Evolutionary conservation across 2,329 filamentous ascomycete species (phyloP), one percentile per base, ranked within the genome.

Genomic region (Penicillium sp.): DNA sequence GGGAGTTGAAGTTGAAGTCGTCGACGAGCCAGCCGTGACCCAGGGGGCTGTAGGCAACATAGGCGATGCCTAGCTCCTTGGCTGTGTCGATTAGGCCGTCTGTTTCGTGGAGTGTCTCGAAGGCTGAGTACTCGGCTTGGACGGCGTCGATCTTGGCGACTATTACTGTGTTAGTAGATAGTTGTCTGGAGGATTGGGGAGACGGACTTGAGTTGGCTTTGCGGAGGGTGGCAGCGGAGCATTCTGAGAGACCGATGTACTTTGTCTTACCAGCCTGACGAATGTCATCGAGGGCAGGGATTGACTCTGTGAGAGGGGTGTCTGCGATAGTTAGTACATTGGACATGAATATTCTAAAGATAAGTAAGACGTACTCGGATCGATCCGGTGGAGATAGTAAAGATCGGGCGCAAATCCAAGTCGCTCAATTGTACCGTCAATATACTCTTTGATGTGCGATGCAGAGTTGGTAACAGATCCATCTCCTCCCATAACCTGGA

Each of bases 11-110:
- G 3, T 66, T 53, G 48, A 79, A 79, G 56, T 77, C 62, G 49
- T 79, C 77, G 0, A 79, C 77, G 0, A 80, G 72, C 75, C 77
- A 79, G 14, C 78, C 78, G 33, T 80, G 76, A 1, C 78, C 78
- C 0, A 80, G 63, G 0, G 78, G 78, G 23, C 77, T 78, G 49
- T 77, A 80, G 0, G 78, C 78, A 0, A 80, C 74, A 42, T 73
- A 79, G 0, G 77, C 73, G 0, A 80, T 61, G 1, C 66, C 72
- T 1, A 79, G 59, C 31, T 80, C 77, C 29, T 68, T 73, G 1
- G 70, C 70, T 1, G 77, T 70, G 0, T 77, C 69, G 18, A 80
- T 76, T 3, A 80, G 61, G 1, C 69, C 73, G 27, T 73, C 60
- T 51, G 71, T 70, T 55, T 78, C 75, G 41, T 77, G 75, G 0